phyloP scores from a whole-genome alignment of 1,139 yeast species.

The Yamadazyma jaroonii region DNA sequence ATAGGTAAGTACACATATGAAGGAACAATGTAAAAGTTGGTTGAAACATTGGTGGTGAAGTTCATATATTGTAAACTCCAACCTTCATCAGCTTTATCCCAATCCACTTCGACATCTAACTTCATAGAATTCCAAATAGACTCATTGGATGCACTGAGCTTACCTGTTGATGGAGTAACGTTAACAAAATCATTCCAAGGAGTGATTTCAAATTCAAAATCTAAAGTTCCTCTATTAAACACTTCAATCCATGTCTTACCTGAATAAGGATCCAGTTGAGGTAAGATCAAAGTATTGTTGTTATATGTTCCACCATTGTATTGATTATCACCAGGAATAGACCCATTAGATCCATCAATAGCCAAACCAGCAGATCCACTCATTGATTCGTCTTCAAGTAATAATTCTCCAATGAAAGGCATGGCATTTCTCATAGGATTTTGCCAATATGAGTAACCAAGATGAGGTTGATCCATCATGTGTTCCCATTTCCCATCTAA shows the following conservation, averaged over 20 bases:
- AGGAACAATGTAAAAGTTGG: slow-evolving; percentile 11
- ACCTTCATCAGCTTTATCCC: slow-evolving; percentile 15
- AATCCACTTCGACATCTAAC: slow-evolving; percentile 14
- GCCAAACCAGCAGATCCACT: slow-evolving; percentile 15
- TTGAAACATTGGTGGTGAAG: slow-evolving; percentile 12
- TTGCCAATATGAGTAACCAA: slow-evolving; percentile 18
- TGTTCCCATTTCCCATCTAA: slow-evolving; percentile 16
- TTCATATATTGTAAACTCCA: slow-evolving; percentile 11
- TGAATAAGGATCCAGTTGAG: slow-evolving; percentile 15
- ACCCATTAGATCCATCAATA: slow-evolving; percentile 15
- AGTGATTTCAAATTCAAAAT: slow-evolving; percentile 13
- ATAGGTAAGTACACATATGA: slow-evolving; percentile 12
- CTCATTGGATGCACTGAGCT: slow-evolving; percentile 10
- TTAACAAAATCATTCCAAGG: slow-evolving; percentile 12
- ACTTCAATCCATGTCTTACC: slow-evolving; percentile 15
- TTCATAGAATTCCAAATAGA: slow-evolving; percentile 14
- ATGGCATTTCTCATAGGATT: slow-evolving; percentile 16
- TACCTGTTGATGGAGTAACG: slow-evolving; percentile 11
- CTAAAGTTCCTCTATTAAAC: slow-evolving; percentile 15
- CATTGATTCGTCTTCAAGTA: slow-evolving; percentile 9
- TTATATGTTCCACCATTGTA: slow-evolving; percentile 14
- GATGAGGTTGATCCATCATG: slow-evolving; percentile 18
- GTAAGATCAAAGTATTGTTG: slow-evolving; percentile 16
- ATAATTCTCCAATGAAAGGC: slow-evolving; percentile 13
- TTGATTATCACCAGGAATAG: slow-evolving; percentile 16